These are phyloP conservation scores for Dothistroma septosporum DNA, from an alignment of 2,329 filamentous ascomycete genomes.

Conservation along the genomic window DNA sequence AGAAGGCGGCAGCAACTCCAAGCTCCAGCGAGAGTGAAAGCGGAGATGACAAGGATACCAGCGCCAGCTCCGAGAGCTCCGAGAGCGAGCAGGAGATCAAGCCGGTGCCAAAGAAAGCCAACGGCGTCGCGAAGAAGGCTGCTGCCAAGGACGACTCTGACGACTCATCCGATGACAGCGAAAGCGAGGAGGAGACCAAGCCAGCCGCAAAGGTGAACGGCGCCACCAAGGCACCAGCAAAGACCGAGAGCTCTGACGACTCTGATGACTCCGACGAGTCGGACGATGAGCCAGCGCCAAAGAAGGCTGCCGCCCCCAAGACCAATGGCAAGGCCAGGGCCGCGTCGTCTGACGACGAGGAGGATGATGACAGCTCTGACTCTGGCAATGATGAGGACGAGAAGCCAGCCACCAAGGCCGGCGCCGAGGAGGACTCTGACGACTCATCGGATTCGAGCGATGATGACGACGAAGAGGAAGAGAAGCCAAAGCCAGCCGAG, in stretches of 20 bases:
- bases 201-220: slow-evolving; percentile 27
- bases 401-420: slow-evolving; percentile 30
- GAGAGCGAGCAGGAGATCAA: slow-evolving; percentile 35
- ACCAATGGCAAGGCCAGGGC: slow-evolving; percentile 31
- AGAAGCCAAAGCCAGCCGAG: slow-evolving; percentile 33
- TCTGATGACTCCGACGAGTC: slow-evolving; percentile 19
- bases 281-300: slow-evolving; percentile 25
- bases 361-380: slow-evolving; percentile 20
- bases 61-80: slow-evolving; percentile 31
- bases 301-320: slow-evolving; percentile 20
- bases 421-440: slow-evolving; percentile 16
- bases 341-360: slow-evolving; percentile 22
- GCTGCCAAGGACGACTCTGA: slow-evolving; percentile 24
- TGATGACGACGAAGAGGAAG: slow-evolving; percentile 26
- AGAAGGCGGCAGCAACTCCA: slow-evolving; percentile 47
- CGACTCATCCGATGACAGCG: slow-evolving; percentile 15
- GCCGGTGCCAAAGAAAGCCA: slow-evolving; percentile 25
- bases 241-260: slow-evolving; percentile 20
- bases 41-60: slow-evolving; percentile 36
- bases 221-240: slow-evolving; percentile 26
- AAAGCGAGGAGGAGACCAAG: slow-evolving; percentile 29
- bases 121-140: slow-evolving; percentile 23
- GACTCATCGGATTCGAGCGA: slow-evolving; percentile 28
- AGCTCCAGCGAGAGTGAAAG: slow-evolving; percentile 38
- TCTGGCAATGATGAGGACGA: slow-evolving; percentile 26